These are phyloP conservation scores for Colletotrichum sp. DNA, from an alignment of 2,329 filamentous ascomycete genomes.

Conservation along the genomic window DNA sequence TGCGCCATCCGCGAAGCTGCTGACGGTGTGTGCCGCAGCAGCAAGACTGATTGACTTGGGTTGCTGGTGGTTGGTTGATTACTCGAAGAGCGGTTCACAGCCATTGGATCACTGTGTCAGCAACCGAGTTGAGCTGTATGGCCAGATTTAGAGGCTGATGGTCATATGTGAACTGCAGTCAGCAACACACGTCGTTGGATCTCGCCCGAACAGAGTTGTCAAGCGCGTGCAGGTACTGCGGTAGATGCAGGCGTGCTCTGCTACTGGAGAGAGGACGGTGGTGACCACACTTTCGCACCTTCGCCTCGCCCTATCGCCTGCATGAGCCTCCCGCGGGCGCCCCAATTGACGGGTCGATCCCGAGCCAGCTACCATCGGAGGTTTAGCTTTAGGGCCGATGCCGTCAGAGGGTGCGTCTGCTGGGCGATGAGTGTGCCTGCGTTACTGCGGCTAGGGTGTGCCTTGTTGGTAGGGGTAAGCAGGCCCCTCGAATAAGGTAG, in stretches of 20 bases:
- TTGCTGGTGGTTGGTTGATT: neutral
- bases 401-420: neutral
- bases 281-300: neutral
- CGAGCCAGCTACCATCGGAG: neutral
- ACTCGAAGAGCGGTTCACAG: neutral
- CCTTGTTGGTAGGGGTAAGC: conserved; percentile 1
- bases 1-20: neutral
- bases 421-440: neutral
- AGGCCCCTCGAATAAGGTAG: neutral
- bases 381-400: neutral
- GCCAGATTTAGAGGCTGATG: neutral
- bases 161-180: neutral
- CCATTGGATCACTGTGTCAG: neutral
- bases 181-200: neutral
- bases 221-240: neutral
- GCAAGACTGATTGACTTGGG: neutral
- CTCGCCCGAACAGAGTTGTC: neutral
- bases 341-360: conserved; percentile 11
- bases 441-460: conserved; percentile 1
- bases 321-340: conserved; percentile 8
- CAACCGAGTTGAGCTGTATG: neutral
- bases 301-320: neutral
- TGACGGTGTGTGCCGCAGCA: neutral
- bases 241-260: neutral
- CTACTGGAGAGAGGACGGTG: neutral